Evolutionary conservation across 805 yeast species (phyloP).

Genomic region (Candida loeiensis): DNA sequence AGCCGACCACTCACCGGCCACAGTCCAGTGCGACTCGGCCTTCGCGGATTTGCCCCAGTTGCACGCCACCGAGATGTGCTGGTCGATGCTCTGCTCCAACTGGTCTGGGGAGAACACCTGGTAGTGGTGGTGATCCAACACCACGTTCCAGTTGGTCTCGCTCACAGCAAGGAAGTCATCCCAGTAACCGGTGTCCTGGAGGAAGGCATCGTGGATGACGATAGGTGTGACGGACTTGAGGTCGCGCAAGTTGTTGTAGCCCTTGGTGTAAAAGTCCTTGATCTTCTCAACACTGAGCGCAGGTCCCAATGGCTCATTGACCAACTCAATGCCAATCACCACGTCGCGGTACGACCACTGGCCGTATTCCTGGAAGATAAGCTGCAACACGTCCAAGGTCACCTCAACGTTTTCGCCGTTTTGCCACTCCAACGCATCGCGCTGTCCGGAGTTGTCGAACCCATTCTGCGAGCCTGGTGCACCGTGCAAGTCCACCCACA

Average conservation of each 20-base stretch:
- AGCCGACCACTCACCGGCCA: conserved; percentile 71
- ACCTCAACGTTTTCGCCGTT: conserved; percentile 48
- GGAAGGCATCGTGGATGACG: conserved; percentile 81
- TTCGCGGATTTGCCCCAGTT: conserved; percentile 27
- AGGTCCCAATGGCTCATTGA: conserved; percentile 89
- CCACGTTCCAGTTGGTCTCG: conserved; percentile 51
- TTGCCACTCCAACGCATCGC: conserved; percentile 62
- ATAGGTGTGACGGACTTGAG: conserved; percentile 47
- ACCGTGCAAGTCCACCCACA: conserved; percentile 92
- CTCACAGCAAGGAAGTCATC: conserved; percentile 46
- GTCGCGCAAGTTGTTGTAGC: conserved; percentile 62
- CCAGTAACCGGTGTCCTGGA: conserved; percentile 55
- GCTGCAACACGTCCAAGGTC: conserved; percentile 53
- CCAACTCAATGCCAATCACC: conserved; percentile 76
- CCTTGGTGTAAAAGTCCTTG: conserved; percentile 56
- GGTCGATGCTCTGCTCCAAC: conserved; percentile 54
- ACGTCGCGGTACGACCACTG: conserved; percentile 58
- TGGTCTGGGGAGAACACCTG: conserved; percentile 73
- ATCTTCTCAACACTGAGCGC: conserved; percentile 55
- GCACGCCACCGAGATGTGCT: conserved; percentile 48
- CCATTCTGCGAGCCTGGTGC: conserved; percentile 98
- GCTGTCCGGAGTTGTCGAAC: conserved; percentile 86
- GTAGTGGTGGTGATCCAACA: conserved; percentile 87
- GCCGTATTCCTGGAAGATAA: conserved; percentile 64
- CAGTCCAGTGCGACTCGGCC: conserved; percentile 65